Evolutionary conservation across 257 asterid genomes (phyloP).

Genomic region (Jaltomata sinuosa): DNA sequence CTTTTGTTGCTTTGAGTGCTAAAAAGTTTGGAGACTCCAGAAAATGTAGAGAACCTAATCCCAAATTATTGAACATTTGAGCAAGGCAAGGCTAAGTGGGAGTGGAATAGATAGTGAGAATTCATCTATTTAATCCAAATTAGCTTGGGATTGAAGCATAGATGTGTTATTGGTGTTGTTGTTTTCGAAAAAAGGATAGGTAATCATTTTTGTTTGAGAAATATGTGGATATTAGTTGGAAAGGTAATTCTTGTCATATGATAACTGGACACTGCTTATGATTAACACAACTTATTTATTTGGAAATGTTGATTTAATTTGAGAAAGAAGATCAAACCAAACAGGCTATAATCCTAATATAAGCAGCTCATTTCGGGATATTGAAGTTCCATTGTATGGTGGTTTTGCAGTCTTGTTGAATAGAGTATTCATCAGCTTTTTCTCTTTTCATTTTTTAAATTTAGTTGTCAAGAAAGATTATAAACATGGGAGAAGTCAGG

Average conservation of each 20-base stretch:
- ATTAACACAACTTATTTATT: neutral
- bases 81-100: neutral
- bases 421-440: neutral
- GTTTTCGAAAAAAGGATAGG: neutral
- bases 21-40: neutral
- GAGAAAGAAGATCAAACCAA: neutral
- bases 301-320: neutral
- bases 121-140: neutral
- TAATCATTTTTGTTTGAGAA: neutral
- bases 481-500: conserved; percentile 75
- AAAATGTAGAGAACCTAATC: neutral
- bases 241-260: neutral
- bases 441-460: conserved; percentile 2
- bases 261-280: neutral
- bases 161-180: neutral
- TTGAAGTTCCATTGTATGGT: neutral
- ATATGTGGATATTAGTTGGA: neutral
- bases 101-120: neutral
- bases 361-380: neutral
- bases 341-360: neutral
- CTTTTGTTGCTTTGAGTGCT: neutral
- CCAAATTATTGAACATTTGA: neutral
- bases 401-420: conserved; percentile 1
- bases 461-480: conserved; percentile 73
- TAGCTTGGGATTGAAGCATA: neutral